Percentiles rank a stretch among this genome's conserved stretches.
phyloP scores from a whole-genome alignment of 2,329 filamentous ascomycete genomes.

The Sordariomycetes sp. region DNA sequence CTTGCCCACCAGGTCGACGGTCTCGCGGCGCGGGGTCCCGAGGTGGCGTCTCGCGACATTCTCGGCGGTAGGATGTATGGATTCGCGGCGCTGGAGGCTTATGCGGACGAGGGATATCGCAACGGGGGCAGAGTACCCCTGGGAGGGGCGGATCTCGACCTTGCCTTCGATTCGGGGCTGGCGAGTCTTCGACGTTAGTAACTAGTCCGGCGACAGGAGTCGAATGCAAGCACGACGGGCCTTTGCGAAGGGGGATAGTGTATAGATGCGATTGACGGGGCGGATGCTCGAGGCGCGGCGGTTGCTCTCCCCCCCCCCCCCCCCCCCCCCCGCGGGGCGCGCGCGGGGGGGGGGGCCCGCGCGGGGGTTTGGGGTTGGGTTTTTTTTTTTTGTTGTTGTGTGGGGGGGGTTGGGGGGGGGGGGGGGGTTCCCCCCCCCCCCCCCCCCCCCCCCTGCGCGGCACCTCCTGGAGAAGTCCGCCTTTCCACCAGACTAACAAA shows the following conservation, averaged over 20 bases:
- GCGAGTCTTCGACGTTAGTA: slow-evolving; percentile 4
- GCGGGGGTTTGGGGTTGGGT: too few relatives aligned
- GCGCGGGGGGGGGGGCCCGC: too few relatives aligned
- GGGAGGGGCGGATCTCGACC: slow-evolving; percentile 83
- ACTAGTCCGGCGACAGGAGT: neutral
- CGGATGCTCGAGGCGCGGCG: neutral
- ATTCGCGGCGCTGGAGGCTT: slow-evolving; percentile 84
- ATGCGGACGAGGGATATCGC: slow-evolving; percentile 88
- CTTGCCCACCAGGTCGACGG: slow-evolving; percentile 86
- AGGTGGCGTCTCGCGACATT: slow-evolving; percentile 87
- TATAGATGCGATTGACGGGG: neutral
- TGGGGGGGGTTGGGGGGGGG: too few relatives aligned
- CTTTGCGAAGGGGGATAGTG: neutral
- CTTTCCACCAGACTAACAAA: neutral
- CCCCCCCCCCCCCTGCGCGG: too few relatives aligned
- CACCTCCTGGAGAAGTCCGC: neutral
- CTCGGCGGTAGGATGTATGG: slow-evolving; percentile 91
- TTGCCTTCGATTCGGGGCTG: slow-evolving; percentile 96
- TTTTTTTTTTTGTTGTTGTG: too few relatives aligned
- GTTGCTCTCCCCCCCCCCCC: too few relatives aligned
- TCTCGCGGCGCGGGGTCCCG: slow-evolving; percentile 79
- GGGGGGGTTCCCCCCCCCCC: too few relatives aligned
- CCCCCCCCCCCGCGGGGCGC: too few relatives aligned
- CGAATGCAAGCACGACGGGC: neutral
- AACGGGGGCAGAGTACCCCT: slow-evolving; percentile 79